Base-by-base conservation (phyloP, 805 yeast genomes). In the Metschnikowia noctiluminum region DNA sequence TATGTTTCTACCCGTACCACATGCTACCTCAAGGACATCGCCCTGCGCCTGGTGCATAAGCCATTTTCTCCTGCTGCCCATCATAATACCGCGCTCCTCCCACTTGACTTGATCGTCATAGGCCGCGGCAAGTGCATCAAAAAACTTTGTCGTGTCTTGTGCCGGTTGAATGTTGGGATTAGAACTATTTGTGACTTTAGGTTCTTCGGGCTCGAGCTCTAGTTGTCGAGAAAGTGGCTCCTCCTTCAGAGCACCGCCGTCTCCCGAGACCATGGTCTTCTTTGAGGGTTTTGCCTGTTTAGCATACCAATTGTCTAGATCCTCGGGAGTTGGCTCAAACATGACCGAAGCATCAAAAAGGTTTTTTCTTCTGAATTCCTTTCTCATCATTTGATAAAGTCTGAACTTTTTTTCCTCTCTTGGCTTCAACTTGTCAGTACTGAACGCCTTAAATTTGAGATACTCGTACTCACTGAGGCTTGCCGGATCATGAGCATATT, bases 1-100 rank as follows among this genome's bases (percentile, higher is more conserved):
- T 48, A 92, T 78, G 63, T 94, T 94, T 66, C 98, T 78, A 7
- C 99, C 98, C 0, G 99, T 94, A 50, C 99, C 99, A 62, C 96
- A 88, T 0, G 97, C 85, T 10, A 92, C 94, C 66, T 94, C 99
- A 48, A 94, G 70, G 1, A 90, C 97, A 62, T 94, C 97, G 21
- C 99, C 99, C 49, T 74, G 70, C 43, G 85, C 78, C 52, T 86
- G 87, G 35, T 73, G 78, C 90, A 87, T 87, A 40, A 87, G 65
- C 87, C 94, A 85, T 58, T 82, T 82, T 59, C 97, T 77, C 67
- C 87, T 76, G 59, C 73, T 76, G 48, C 84, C 81, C 76, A 82
- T 72, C 35, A 79, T 68, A 48, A 82, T 74, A 13, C 82, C 76
- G 42, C 81, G 60, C 60, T 86, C 94, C 63, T 87, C 94, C 69